Base-by-base conservation (phyloP, 306 rosid genomes). In the Lathyrus sativus region DNA sequence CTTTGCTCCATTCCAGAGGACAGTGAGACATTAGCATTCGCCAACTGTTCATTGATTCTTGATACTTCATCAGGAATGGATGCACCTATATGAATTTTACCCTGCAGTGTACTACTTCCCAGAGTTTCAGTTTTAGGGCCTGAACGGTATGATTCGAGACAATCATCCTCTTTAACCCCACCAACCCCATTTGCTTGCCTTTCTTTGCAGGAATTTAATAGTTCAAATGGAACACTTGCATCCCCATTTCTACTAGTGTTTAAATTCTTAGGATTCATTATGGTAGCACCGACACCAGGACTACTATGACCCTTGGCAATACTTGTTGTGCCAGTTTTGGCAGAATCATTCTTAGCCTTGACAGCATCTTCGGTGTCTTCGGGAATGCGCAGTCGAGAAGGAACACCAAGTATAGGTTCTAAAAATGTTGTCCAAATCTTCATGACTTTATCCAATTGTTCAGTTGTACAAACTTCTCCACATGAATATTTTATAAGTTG, bases 401-500 rank as follows among this genome's bases (percentile, higher is more conserved):
- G 96, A 70, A 91, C 91, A 73, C 97, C 92, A 71, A 90, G 80
- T 79, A 90, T 63, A 67, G 97, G 95, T 76, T 95, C 99, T 33
- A 90, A 67, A 73, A 90, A 95, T 62, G 92, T 88, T 67, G 92
- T 90, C 99, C 97, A 95, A 62, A 95, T 84, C 89, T 87, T 95
- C 96, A 88, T 87, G 64, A 89, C 89, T 82, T 91, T 90, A 79
- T 87, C 96, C 78, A 91, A 80, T 74, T 85, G 95, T 65, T 95
- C 99, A 0, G 96, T 83, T 11, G 97, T 84, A 68, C 97, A 95
- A 72, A 95, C 87, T 84, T 95, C 99, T 75, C 95, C 97, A 77
- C 97, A 90, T 1, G 99, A 95, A 75, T 90, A 95, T 71, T 91
- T 95, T 53, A 95, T 82, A 17, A 95, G 92, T 69, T 90, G 97